Percentiles rank a stretch among this genome's conserved stretches.
These are phyloP conservation scores for Anthoceros angustus DNA, from an alignment of 225 moss, liverwort and hornwort genomes.

Conservation along the genomic window DNA sequence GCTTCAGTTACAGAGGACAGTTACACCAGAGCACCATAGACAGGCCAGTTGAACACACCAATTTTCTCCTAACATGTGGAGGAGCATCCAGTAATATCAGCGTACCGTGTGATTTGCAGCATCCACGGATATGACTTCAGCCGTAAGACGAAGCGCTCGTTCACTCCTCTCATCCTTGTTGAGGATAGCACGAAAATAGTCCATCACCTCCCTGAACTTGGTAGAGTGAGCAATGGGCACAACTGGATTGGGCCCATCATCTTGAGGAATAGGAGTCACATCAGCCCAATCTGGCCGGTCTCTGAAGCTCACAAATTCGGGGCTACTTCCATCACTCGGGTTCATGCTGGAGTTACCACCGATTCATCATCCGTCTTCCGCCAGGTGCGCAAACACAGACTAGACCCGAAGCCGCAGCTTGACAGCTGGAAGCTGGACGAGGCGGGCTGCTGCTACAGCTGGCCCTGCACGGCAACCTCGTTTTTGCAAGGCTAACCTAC, in stretches of 20 bases:
- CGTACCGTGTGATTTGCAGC: constrained; percentile 88
- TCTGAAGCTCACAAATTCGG: constrained; percentile 20
- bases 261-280: constrained; percentile 54
- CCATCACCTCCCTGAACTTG: constrained; percentile 71
- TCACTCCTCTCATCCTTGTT: constrained; percentile 75
- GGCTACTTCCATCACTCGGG: background rate
- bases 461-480: too few relatives aligned
- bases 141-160: constrained; percentile 64
- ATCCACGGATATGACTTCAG: constrained; percentile 66
- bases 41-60: background rate
- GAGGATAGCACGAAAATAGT: constrained; percentile 68
- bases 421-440: too few relatives aligned
- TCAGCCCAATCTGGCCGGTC: constrained; percentile 58
- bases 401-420: too few relatives aligned
- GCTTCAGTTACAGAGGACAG: too few relatives aligned
- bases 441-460: too few relatives aligned
- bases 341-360: too few relatives aligned
- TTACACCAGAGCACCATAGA: background rate
- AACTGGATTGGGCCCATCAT: constrained; percentile 89
- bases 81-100: background rate
- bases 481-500: too few relatives aligned
- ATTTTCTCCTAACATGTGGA: background rate
- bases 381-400: too few relatives aligned
- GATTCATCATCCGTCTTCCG: too few relatives aligned
- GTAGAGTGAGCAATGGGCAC: constrained; percentile 74